Base-by-base conservation (phyloP, 257 asterid species). In the Fraxinus americana region DNA sequence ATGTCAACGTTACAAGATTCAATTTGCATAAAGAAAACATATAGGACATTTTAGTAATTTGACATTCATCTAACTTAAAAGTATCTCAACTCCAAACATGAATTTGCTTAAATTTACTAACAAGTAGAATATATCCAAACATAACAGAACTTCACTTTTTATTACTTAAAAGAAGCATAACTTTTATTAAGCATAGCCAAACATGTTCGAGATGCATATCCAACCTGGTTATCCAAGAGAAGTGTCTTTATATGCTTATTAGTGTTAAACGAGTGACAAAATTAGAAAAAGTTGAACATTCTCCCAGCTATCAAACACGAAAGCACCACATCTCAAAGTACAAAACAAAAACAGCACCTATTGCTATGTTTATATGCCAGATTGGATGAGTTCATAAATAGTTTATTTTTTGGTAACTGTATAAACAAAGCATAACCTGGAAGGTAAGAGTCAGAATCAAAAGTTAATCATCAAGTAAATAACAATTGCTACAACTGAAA, bases 401-500 rank as follows among this genome's bases (percentile, higher is more conserved):
- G 29, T 61, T 61, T 9, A 61, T 61, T 61, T 23, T 61, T 61
- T 21, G 67, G 16, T 17, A 54, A 4, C 27, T 1, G 2, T 54
- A 54, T 54, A 54, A 54, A 5, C 2, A 23, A 63, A 5, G 35
- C 69, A 63, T 8, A 27, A 9, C 69, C 27, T 0, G 27, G 67
- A 43, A 71, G 36, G 70, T 70, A 34, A 23, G 61, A 77, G 27
- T 17, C 71, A 38, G 38, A 27, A 72, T 72, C 21, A 21, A 73
- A 35, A 57, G 34, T 43, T 65, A 50, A 59, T 75, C 57, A 80
- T 39, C 72, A 45, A 72, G 48, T 67, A 77, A 74, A 68, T 17
- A 71, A 41, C 30, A 43, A 76, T 59, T 71, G 34, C 67, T 30
- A 61, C 41, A 21, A 63, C 69, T 70, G 57, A 36, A 38, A 72